A percentile compares a stretch with the other conserved stretches of the same genome.
These are phyloP conservation scores for Nakazawaea holstii DNA, from an alignment of 805 yeast genomes.

Conservation along the genomic window DNA sequence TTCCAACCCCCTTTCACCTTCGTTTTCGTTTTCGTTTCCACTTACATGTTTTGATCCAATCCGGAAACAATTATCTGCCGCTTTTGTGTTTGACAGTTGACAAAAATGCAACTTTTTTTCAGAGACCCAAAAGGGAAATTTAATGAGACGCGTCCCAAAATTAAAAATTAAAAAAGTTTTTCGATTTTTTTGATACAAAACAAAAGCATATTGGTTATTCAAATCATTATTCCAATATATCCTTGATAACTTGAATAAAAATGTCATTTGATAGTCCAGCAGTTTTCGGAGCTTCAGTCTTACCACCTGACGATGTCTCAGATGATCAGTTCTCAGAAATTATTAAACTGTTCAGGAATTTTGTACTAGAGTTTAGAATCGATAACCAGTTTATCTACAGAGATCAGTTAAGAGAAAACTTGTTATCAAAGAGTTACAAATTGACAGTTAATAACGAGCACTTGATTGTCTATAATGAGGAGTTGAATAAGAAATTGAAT, in stretches of 20 bases:
- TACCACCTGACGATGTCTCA: slow-evolving; percentile 74
- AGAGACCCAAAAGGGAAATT: slow-evolving; percentile 6
- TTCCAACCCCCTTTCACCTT: too few species aligned
- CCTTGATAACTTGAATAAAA: background rate
- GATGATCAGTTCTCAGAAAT: slow-evolving; percentile 64
- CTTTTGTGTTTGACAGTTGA: too few species aligned
- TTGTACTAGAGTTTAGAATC: slow-evolving; percentile 80
- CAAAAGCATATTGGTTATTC: background rate
- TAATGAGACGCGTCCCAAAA: slow-evolving; percentile 10
- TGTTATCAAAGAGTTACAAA: slow-evolving; percentile 68
- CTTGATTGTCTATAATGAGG: slow-evolving; percentile 82
- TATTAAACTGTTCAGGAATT: slow-evolving; percentile 71
- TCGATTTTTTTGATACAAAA: background rate
- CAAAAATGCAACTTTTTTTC: background rate
- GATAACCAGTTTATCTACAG: slow-evolving; percentile 80
- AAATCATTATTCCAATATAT: background rate
- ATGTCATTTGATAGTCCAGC: slow-evolving; percentile 79
- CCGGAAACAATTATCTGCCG: background rate
- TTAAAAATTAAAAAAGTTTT: background rate
- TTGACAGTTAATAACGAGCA: slow-evolving; percentile 79
- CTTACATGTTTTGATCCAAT: too few species aligned
- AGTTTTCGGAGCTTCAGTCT: slow-evolving; percentile 69
- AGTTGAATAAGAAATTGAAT: slow-evolving; percentile 72
- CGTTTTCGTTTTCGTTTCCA: too few species aligned
- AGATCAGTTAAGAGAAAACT: slow-evolving; percentile 85